These are phyloP conservation scores for Claviceps africana DNA, from an alignment of 2,329 filamentous ascomycete species.

Conservation along the genomic window DNA sequence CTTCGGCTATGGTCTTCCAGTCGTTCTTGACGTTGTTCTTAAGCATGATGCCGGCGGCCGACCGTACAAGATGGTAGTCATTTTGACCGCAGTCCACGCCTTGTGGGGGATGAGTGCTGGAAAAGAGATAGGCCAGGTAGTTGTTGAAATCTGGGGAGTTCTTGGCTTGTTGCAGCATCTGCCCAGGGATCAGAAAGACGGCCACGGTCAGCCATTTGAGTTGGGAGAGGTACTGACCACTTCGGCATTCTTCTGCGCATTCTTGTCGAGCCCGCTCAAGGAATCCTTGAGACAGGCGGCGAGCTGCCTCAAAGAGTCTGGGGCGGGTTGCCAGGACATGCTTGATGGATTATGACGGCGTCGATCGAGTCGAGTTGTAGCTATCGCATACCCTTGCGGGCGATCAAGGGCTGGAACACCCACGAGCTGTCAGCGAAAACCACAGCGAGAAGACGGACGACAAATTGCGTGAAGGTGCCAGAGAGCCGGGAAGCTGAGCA, in stretches of 20 bases:
- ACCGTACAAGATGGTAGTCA: slow-evolving; percentile 64
- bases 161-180: slow-evolving; percentile 92
- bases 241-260: slow-evolving; percentile 79
- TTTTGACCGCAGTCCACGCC: slow-evolving; percentile 43
- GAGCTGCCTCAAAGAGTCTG: slow-evolving; percentile 79
- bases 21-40: slow-evolving; percentile 79
- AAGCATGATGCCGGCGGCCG: slow-evolving; percentile 81
- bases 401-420: neutral
- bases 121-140: slow-evolving; percentile 86
- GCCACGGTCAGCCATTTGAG: neutral
- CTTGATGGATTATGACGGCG: slow-evolving; percentile 13
- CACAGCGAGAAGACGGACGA: neutral
- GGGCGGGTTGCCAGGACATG: slow-evolving; percentile 89
- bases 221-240: slow-evolving; percentile 40
- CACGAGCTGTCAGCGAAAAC: neutral
- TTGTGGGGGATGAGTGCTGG: slow-evolving; percentile 48
- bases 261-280: slow-evolving; percentile 67
- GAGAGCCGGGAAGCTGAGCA: neutral
- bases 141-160: slow-evolving; percentile 88
- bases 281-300: slow-evolving; percentile 84
- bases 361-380: neutral
- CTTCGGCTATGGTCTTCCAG: slow-evolving; percentile 62
- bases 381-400: neutral
- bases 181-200: slow-evolving; percentile 8
- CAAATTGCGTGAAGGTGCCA: neutral